Evolutionary conservation across 495 filamentous ascomycete species (phyloP), one percentile per base, ranked within the genome.

Genomic region (Talaromyces stipitatus): DNA sequence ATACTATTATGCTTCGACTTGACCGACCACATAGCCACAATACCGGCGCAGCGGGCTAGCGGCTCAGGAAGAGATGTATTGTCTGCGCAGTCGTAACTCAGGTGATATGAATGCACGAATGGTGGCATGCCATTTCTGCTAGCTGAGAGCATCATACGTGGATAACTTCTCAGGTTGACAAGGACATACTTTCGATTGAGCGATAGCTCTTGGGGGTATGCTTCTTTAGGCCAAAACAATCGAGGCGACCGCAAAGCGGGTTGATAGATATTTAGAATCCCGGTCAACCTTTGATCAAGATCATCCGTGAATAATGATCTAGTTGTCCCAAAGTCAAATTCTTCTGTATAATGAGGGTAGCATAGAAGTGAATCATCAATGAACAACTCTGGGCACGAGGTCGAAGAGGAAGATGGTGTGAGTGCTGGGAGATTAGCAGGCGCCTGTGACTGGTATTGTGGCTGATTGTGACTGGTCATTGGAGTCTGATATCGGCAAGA

Each of bases 21-120:
- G 47, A 50, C 47, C 27, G 26, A 50, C 47, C 47, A 50, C 47
- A 50, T 27, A 27, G 47, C 47, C 16, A 50, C 47, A 29, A 50
- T 50, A 50, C 47, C 47, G 18, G 47, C 47, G 24, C 47, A 50
- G 24, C 47, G 47, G n/a, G 24, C 47, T 29, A 50, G 22, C 47
- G 47, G 47, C 0, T 11, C n/a, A n/a, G 47, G 26, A 50, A 29
- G 24, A 29, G 27, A 29, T 16, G 23, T 5, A n/a, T 29, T 2
- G 18, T 50, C 47, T 6, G 24, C 10, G 47, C 0, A 27, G 9
- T n/a, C 47, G 23, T 46, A 18, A 12, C 41, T 46, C 22, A 2
- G 47, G 16, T 50, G 8, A 7, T 11, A 6, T 29, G 47, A n/a
- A 29, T 50, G 47, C 14, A 50, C 24, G 28, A 50, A 50, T 10